A percentile compares a stretch with the other conserved stretches of the same genome.
Conservation (phyloP, 768 basidiomycete genomes). For the Xerocomellus intermedius region DNA sequence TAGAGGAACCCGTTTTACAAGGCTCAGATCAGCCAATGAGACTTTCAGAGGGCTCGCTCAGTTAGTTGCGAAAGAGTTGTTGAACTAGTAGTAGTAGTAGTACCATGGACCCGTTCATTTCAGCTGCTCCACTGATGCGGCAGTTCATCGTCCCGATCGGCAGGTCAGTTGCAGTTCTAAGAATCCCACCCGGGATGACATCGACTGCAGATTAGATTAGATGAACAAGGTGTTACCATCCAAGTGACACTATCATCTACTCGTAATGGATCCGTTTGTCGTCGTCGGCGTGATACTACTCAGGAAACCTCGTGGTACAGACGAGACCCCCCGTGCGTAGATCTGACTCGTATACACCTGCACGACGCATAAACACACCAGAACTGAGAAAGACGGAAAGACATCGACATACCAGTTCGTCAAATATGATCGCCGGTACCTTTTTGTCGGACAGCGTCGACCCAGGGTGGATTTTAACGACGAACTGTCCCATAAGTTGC, state of each 20-base stretch:
- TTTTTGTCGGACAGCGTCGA: slow-evolving; percentile 81
- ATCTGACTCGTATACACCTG: slow-evolving; percentile 80
- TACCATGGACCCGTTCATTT: too few species aligned
- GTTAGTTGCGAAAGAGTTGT: too few species aligned
- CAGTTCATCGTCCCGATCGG: not conserved
- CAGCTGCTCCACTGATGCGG: too few species aligned
- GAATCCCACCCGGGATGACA: not conserved
- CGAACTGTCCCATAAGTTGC: slow-evolving; percentile 69
- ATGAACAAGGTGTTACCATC: not conserved
- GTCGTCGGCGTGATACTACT: slow-evolving; percentile 14
- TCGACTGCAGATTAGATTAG: slow-evolving; percentile 11
- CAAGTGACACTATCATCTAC: slow-evolving; percentile 18
- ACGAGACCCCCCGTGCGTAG: slow-evolving; percentile 90
- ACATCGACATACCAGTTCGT: slow-evolving; percentile 73
- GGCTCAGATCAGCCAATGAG: too few species aligned
- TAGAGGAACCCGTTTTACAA: too few species aligned
- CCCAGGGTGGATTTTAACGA: slow-evolving; percentile 89
- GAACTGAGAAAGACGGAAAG: not conserved
- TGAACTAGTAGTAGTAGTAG: too few species aligned
- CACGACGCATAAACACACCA: not conserved
- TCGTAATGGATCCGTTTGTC: slow-evolving; percentile 7
- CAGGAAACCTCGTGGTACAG: slow-evolving; percentile 62
- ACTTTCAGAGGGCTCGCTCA: too few species aligned
- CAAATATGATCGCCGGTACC: slow-evolving; percentile 84
- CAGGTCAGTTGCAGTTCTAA: slow-evolving; percentile 2